Evolutionary conservation across 306 rosid genomes (phyloP).

Genomic region (Prunus persica): DNA sequence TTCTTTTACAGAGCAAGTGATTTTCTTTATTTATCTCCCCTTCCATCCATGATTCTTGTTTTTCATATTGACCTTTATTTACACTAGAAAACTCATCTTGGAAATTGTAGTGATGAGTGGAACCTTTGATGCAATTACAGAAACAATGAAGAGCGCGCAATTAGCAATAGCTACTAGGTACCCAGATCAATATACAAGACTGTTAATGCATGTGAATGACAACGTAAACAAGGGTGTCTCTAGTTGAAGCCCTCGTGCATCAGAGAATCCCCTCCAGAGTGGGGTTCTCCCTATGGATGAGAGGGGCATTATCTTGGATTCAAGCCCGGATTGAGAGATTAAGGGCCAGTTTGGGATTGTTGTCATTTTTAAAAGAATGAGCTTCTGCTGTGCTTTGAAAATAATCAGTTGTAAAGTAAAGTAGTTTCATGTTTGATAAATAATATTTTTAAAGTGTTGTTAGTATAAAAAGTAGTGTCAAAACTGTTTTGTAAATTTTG

Average conservation of each 20-base stretch:
- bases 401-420: too few relatives aligned
- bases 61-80: background rate
- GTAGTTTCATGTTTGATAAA: too few relatives aligned
- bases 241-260: constrained; percentile 49
- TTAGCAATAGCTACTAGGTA: constrained; percentile 68
- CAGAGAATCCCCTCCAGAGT: constrained; percentile 59
- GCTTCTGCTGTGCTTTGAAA: too few relatives aligned
- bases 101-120: constrained; percentile 72
- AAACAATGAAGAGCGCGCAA: constrained; percentile 95
- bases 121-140: constrained; percentile 87
- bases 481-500: too few relatives aligned
- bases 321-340: constrained; percentile 99
- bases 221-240: constrained; percentile 50
- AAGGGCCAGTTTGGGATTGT: too few relatives aligned
- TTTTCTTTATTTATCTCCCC: constrained; percentile 13
- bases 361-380: too few relatives aligned
- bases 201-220: constrained; percentile 58
- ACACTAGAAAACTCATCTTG: constrained; percentile 7
- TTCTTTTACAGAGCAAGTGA: too few relatives aligned
- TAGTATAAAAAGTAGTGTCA: too few relatives aligned
- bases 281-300: constrained; percentile 93
- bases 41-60: background rate
- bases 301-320: constrained; percentile 85
- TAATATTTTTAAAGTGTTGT: too few relatives aligned
- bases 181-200: constrained; percentile 54